Conservation (phyloP, 2,329 filamentous ascomycete genomes). For the Gnomoniopsis sp. region DNA sequence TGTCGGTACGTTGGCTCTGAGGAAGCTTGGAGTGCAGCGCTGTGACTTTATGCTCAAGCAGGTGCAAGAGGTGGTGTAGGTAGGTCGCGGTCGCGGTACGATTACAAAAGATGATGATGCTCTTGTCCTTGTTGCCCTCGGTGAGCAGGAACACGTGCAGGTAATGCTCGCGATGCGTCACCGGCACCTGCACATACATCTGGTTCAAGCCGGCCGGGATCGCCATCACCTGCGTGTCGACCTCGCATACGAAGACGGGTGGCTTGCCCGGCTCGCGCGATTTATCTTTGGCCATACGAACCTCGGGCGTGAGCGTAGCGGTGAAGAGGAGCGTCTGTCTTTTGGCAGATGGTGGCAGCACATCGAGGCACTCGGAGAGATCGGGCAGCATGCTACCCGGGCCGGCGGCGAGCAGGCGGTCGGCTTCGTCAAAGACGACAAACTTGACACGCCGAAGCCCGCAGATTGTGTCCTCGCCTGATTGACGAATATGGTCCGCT, state of each 20-base stretch:
- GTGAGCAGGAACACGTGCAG: slow-evolving; percentile 86
- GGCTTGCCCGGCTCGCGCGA: slow-evolving; percentile 65
- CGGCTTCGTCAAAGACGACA: slow-evolving; percentile 94
- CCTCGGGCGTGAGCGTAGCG: slow-evolving; percentile 89
- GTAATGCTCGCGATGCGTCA: slow-evolving; percentile 93
- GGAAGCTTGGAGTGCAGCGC: slow-evolving; percentile 84
- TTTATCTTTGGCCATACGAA: slow-evolving; percentile 78
- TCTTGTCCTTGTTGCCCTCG: slow-evolving; percentile 68
- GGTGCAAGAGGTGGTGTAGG: slow-evolving; percentile 80
- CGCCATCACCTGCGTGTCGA: slow-evolving; percentile 71
- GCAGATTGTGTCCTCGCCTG: slow-evolving; percentile 84
- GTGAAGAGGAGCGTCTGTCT: slow-evolving; percentile 97
- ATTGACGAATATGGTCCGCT: slow-evolving; percentile 89
- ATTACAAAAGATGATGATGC: slow-evolving; percentile 92
- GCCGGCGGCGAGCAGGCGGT: slow-evolving; percentile 73
- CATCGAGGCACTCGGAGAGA: slow-evolving; percentile 80
- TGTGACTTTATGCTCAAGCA: slow-evolving; percentile 86
- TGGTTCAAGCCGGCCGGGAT: slow-evolving; percentile 80
- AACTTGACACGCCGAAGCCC: slow-evolving; percentile 76
- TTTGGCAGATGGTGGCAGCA: slow-evolving; percentile 71
- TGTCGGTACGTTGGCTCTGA: slow-evolving; percentile 80
- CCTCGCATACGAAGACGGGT: slow-evolving; percentile 85
- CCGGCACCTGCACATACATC: slow-evolving; percentile 81
- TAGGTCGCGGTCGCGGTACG: slow-evolving; percentile 84
- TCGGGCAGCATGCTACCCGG: slow-evolving; percentile 91